Percentiles rank a stretch among this genome's conserved stretches.
Conservation (phyloP, 179 eudicot genomes). For the Sideroxylon spinosum region DNA sequence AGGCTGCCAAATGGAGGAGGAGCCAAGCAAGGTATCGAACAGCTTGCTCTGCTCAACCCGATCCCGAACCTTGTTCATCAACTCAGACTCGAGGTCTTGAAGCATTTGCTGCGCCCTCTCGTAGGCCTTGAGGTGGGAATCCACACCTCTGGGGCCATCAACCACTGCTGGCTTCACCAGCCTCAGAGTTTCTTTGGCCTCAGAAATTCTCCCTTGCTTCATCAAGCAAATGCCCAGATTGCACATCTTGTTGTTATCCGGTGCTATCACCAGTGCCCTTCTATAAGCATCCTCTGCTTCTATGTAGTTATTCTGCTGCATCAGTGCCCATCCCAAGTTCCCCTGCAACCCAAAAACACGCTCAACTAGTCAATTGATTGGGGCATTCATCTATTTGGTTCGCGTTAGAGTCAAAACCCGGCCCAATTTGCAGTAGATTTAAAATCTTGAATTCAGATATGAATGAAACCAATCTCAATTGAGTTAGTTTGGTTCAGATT, state of each 20-base stretch:
- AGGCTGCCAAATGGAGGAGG: conserved; percentile 93
- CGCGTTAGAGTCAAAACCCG: too few species aligned
- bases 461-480: too few species aligned
- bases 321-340: conserved; percentile 87
- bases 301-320: conserved; percentile 80
- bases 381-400: too few species aligned
- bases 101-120: conserved; percentile 97
- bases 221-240: conserved; percentile 82
- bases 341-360: conserved; percentile 67
- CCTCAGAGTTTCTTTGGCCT: conserved; percentile 74
- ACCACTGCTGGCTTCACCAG: conserved; percentile 70
- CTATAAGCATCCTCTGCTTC: conserved; percentile 96
- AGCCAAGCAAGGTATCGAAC: conserved; percentile 71
- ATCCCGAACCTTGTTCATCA: conserved; percentile 56
- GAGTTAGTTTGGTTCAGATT: too few species aligned
- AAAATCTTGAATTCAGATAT: too few species aligned
- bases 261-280: conserved; percentile 66
- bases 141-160: conserved; percentile 86
- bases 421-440: too few species aligned
- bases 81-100: conserved; percentile 72
- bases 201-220: conserved; percentile 80
- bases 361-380: background rate
- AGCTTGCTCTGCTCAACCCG: conserved; percentile 69
- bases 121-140: conserved; percentile 91
- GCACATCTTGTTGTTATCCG: conserved; percentile 94